Evolutionary conservation across 345 rosid genomes (phyloP).

Genomic region (Erucastrum elatum): DNA sequence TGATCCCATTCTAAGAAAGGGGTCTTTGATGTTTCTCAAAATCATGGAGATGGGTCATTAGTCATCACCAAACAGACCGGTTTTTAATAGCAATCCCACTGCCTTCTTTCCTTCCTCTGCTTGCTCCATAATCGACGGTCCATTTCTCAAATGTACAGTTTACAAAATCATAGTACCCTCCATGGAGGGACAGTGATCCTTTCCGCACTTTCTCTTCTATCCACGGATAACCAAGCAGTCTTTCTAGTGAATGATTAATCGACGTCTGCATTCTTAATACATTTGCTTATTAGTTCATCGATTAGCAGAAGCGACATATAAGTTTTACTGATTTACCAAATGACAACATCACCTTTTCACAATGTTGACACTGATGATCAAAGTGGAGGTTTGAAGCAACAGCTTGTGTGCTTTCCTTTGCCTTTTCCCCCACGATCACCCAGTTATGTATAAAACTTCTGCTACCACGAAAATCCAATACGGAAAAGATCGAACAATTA

Average conservation of each 20-base stretch:
- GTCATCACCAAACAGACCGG: constrained; percentile 65
- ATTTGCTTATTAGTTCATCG: neutral
- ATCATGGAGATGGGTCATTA: neutral
- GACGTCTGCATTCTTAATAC: constrained; percentile 58
- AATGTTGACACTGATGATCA: constrained; percentile 83
- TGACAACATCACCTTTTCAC: constrained; percentile 74
- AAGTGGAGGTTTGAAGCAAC: constrained; percentile 64
- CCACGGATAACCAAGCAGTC: constrained; percentile 91
- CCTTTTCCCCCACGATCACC: constrained; percentile 82
- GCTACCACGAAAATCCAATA: constrained; percentile 9
- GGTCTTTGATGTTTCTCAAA: neutral
- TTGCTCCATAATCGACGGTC: constrained; percentile 69
- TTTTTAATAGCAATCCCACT: constrained; percentile 48
- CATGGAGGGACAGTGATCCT: constrained; percentile 69
- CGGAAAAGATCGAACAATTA: neutral
- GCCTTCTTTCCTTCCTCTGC: constrained; percentile 46
- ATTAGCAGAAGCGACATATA: neutral
- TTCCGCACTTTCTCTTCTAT: constrained; percentile 74
- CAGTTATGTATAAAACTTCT: constrained; percentile 83
- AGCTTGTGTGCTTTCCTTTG: constrained; percentile 64
- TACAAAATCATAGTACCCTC: constrained; percentile 84
- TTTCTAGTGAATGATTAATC: constrained; percentile 64
- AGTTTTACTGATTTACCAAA: neutral
- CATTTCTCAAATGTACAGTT: constrained; percentile 93
- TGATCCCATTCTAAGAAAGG: constrained; percentile 7